Evolutionary conservation across 148 eudicot species (phyloP), one percentile per base, ranked within the genome.

Genomic region (Rhododendron molle): DNA sequence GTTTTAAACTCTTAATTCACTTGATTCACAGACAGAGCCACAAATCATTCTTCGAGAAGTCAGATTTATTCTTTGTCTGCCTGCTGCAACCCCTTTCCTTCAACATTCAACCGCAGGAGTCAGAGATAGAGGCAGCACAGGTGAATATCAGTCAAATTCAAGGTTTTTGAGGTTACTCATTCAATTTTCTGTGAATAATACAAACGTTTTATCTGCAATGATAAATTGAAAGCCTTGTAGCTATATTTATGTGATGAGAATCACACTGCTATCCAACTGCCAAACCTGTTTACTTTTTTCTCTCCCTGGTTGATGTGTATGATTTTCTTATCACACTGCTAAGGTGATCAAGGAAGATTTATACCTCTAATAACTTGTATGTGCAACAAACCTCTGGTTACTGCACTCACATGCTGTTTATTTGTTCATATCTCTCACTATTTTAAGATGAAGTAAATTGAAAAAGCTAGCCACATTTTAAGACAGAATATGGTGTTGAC

Each of bases 41-140:
- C 88, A 89, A 85, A 82, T 82, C 92, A 18, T 93, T 89, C 87
- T 94, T 93, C 80, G 91, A 88, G 56, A 94, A 94, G 85, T 94
- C 97, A 26, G 95, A 94, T 87, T 62, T 93, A 43, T 92, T 90
- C 87, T 93, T 93, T 78, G 81, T 91, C 40, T 94, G 95, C 88
- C 83, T 90, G 87, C 44, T 93, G 88, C 90, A 92, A 65, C 92
- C 97, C 34, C 89, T 89, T 44, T 89, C 95, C 74, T 85, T 83
- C 20, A 89, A 93, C 86, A 93, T 94, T 82, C 87, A 89, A 83
- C 85, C 85, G 78, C 97, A 93, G 58, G 94, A 91, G 81, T 80
- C 90, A 84, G 97, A 94, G 87, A 92, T 94, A 73, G 95, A 91
- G 87, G 95, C 97, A 78, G 97, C 95, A 65, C 89, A 90, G 95